Percentiles rank a stretch among this genome's conserved stretches.
Conservation (phyloP, 441 rosid species). For the Biscutella auriculata region DNA sequence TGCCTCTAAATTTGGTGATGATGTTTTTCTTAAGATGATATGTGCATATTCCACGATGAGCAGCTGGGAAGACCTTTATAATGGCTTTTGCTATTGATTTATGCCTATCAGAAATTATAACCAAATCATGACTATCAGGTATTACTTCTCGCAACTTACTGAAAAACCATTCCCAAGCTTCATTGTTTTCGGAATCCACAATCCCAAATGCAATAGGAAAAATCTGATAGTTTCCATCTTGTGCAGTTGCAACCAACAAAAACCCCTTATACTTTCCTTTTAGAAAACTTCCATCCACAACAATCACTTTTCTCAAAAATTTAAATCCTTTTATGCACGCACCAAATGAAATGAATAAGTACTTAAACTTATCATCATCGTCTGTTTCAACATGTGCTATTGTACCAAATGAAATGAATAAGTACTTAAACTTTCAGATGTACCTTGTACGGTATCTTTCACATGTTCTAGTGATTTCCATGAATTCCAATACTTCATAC, state of each 20-base stretch:
- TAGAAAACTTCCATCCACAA: not conserved
- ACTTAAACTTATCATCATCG: not conserved
- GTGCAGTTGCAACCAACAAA: not conserved
- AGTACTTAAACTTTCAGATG: not conserved
- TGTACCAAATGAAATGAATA: not conserved
- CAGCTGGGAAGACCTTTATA: not conserved
- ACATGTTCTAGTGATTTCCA: not conserved
- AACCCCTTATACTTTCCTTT: not conserved
- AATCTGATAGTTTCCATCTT: too few relatives aligned
- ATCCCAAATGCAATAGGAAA: too few relatives aligned
- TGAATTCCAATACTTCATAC: not conserved
- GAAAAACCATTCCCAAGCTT: conserved; percentile 3
- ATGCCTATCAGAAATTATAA: too few relatives aligned
- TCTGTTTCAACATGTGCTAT: not conserved
- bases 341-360: not conserved
- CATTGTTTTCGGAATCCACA: not conserved
- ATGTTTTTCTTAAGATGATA: not conserved
- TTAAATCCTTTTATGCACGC: not conserved
- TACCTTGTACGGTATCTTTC: not conserved
- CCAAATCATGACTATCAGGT: not conserved
- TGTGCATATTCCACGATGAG: not conserved
- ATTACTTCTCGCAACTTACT: not conserved
- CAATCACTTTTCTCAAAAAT: too few relatives aligned
- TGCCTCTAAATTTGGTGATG: not conserved
- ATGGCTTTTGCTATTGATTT: not conserved